These are phyloP conservation scores for Colletotrichum endophyticum DNA, from an alignment of 2,329 filamentous ascomycete species.

Conservation along the genomic window DNA sequence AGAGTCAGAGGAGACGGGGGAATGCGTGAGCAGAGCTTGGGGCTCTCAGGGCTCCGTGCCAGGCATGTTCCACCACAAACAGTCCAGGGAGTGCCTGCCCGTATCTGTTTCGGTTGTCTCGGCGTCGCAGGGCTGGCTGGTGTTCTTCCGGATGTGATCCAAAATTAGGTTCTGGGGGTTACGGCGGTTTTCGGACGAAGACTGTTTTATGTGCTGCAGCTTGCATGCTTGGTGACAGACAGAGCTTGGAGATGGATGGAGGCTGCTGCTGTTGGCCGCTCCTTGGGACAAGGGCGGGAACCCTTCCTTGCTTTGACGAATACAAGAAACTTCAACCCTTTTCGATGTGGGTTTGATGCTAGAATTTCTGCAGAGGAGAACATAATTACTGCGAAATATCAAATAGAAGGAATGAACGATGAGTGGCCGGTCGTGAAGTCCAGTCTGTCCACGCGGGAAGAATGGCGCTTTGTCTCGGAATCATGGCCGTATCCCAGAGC, in stretches of 20 bases:
- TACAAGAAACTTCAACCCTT: not conserved
- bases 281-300: not conserved
- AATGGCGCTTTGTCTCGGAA: not conserved
- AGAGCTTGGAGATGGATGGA: not conserved
- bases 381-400: not conserved
- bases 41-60: slow-evolving; percentile 1
- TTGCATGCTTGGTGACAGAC: slow-evolving; percentile 12
- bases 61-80: not conserved
- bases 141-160: not conserved
- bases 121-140: not conserved
- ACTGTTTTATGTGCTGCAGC: slow-evolving; percentile 20
- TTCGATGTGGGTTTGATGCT: not conserved
- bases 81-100: not conserved
- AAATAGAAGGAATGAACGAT: not conserved
- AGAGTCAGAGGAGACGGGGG: not conserved
- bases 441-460: not conserved
- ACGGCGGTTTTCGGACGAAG: slow-evolving; percentile 9
- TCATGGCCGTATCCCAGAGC: not conserved
- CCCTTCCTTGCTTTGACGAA: slow-evolving; percentile 7
- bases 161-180: not conserved
- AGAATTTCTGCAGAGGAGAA: not conserved
- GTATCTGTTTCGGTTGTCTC: slow-evolving; percentile 13
- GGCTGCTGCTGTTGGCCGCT: not conserved
- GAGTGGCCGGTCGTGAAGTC: not conserved
- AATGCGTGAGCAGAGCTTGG: not conserved